A percentile compares a stretch with the other conserved stretches of the same genome.
These are phyloP conservation scores for Wickerhamomyces sp. DNA, from an alignment of 1,139 yeast genomes.

Conservation along the genomic window DNA sequence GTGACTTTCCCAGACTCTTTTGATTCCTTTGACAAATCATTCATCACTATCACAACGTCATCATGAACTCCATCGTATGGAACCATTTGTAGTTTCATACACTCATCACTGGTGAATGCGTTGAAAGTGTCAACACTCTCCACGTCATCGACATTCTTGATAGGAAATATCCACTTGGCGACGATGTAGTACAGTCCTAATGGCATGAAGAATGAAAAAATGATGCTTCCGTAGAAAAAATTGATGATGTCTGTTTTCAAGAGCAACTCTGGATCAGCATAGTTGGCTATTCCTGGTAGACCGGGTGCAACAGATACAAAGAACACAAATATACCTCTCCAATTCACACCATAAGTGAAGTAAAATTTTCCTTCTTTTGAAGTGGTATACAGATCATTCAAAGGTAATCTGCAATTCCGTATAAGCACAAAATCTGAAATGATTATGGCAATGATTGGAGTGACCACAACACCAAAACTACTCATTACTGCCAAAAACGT, in stretches of 20 bases:
- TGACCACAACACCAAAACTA: constrained; percentile 29
- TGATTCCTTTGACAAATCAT: constrained; percentile 1
- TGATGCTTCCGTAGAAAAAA: constrained; percentile 21
- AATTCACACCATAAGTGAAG: constrained; percentile 26
- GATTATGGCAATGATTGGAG: constrained; percentile 31
- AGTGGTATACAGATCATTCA: constrained; percentile 28
- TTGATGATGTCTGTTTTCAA: constrained; percentile 16
- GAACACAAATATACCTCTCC: constrained; percentile 23
- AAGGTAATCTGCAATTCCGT: constrained; percentile 24
- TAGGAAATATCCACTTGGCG: constrained; percentile 19
- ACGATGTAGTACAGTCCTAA: constrained; percentile 17
- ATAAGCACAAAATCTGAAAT: constrained; percentile 29
- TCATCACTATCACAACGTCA: constrained; percentile 6
- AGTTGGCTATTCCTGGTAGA: constrained; percentile 25
- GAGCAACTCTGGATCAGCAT: constrained; percentile 20
- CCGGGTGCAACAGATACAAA: constrained; percentile 23
- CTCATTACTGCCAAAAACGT: constrained; percentile 31
- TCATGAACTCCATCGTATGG: constrained; percentile 15
- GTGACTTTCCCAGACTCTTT: background rate
- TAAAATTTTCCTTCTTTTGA: constrained; percentile 26
- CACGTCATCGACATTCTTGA: constrained; percentile 13
- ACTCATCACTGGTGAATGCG: constrained; percentile 24
- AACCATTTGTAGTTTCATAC: constrained; percentile 15
- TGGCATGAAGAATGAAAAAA: constrained; percentile 22
- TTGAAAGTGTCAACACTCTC: constrained; percentile 21